Base-by-base conservation (phyloP, 805 yeast genomes). In the Lachancea thermotolerans region DNA sequence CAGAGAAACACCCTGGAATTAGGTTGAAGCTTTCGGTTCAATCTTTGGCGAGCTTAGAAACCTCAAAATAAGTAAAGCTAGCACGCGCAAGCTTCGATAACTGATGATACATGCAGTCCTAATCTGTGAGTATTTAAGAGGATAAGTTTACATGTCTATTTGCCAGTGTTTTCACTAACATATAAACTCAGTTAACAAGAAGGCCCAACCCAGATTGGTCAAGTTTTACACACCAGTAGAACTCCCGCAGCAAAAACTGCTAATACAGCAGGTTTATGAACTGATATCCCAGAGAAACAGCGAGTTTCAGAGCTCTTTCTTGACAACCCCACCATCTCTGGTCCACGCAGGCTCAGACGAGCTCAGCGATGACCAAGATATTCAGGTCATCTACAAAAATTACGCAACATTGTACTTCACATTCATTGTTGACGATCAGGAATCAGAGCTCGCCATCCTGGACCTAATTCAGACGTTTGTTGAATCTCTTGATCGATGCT, bases 391-490 rank as follows among this genome's bases (percentile, higher is more conserved):
- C 30, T 93, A 91, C 66, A 74, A 96, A 49, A 95, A 88, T 59
- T 93, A 90, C 58, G 98, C 98, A 10, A 90, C 98, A 1, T 70
- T 93, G n/a, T 91, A 86, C 64, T 93, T 93, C 69, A 96, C 95
- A 27, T 89, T 93, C 59, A 81, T 93, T 35, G 98, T 91, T 10
- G 99, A 93, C 65, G 93, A 85, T 50, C 97, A 90, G 61, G 99
- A 93, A 65, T 80, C 90, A 27, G 98, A 93, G 65, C 72, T 93
- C 35, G 98, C 98, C 1, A 91, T 91, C 39, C 67, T 93, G 37
- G 99, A 93, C 64, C 68, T 93, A 59, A 91, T 93, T 46, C 99
- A 93, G 63, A 97, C 93, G 36, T 91, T 93, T 72, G 99, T 93
- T 2, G 97, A 93, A 64, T 85, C 95, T 43, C 73, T 93, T 52